Conservation (phyloP, 768 basidiomycete genomes). For the Xanthoconium stramineum region DNA sequence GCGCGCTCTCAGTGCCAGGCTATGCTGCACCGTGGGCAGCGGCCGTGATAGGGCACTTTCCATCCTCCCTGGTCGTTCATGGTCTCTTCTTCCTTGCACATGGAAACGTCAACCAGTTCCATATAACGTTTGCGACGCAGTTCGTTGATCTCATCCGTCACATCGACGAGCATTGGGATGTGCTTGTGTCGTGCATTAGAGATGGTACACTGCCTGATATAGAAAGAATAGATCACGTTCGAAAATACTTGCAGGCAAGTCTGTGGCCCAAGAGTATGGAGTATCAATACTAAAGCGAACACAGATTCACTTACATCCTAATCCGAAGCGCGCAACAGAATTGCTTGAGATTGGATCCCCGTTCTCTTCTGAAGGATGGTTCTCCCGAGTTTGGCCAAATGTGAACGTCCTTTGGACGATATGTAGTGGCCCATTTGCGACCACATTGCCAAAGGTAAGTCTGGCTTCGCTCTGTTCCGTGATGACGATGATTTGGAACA, state of each 20-base stretch:
- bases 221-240: constrained; percentile 9
- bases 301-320: constrained; percentile 10
- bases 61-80: constrained; percentile 20
- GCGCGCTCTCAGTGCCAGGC: constrained; percentile 5
- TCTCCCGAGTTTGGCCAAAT: constrained; percentile 16
- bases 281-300: neutral
- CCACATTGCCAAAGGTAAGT: constrained; percentile 12
- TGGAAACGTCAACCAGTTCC: constrained; percentile 1
- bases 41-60: constrained; percentile 8
- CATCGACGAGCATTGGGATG: constrained; percentile 16
- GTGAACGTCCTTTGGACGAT: neutral
- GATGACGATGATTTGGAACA: neutral
- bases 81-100: constrained; percentile 19
- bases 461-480: neutral
- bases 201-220: constrained; percentile 17
- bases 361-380: constrained; percentile 14
- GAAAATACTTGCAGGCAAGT: constrained; percentile 14
- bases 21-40: constrained; percentile 16
- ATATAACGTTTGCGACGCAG: neutral
- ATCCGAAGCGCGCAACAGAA: constrained; percentile 20
- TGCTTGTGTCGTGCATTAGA: constrained; percentile 14
- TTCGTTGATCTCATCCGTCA: constrained; percentile 13
- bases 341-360: constrained; percentile 13
- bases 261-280: no score
- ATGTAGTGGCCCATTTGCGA: constrained; percentile 11